Base-by-base conservation (phyloP, 176 grass and related monocot species). In the Ensete ventricosum region DNA sequence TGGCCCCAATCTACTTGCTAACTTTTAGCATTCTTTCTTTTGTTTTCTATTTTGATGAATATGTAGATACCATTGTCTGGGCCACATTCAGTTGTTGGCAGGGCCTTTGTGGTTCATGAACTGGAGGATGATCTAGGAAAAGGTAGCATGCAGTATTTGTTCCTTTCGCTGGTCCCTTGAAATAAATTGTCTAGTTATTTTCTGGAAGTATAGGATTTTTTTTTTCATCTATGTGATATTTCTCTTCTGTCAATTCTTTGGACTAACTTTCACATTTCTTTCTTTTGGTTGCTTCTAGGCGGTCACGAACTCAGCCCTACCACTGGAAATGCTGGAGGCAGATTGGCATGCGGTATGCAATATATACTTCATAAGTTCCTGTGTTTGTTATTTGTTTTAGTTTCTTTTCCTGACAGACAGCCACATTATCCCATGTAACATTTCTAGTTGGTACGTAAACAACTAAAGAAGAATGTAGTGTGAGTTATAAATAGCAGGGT, bases 51-150 rank as follows among this genome's bases (percentile, higher is more conserved):
- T 79, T 75, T 77, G 11, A 64, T 72, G 64, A 11, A 59, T 85
- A 69, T 65, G 9, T 89, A 99, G 95, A 99, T 99, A 79, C 90
- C 86, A 78, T 89, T 99, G 73, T 84, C 9, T 7, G 95, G 95
- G 54, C 75, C 88, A 57, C 91, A 94, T 79, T 85, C 90, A 74
- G 86, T 94, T 66, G 88, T 99, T 80, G 90, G 95, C 73, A 87
- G 95, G 82, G 95, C 95, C 69, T 91, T 99, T 77, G 95, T 99
- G 75, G 95, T 99, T 78, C 95, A 99, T 89, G 95, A 99, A 71
- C 84, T 99, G 84, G 75, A 84, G 87, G 95, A 99, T 85, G 95
- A 99, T 85, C 81, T 99, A 83, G 95, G 95, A 20, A 94, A 99
- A 87, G 95, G 95, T 99, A 82, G 17, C 49, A 9, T 21, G 8